These are phyloP conservation scores for Fusarium globosum DNA, from an alignment of 2,329 filamentous ascomycete genomes.

Conservation along the genomic window DNA sequence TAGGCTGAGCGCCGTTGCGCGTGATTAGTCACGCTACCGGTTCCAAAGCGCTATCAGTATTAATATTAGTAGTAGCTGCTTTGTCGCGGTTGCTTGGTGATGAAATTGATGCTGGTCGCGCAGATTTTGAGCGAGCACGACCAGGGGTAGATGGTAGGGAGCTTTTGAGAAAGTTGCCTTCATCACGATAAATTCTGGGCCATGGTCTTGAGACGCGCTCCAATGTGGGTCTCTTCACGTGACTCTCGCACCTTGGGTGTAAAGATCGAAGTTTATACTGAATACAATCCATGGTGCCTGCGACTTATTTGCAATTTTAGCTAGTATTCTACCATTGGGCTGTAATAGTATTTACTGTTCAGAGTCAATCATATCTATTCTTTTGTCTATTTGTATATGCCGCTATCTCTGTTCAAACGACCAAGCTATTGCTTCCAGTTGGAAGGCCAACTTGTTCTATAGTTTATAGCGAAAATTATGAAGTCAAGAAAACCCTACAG, in stretches of 20 bases:
- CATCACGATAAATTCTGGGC: constrained; percentile 52
- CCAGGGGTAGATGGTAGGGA: constrained; percentile 46
- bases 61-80: constrained; percentile 5
- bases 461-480: background rate
- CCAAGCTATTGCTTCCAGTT: background rate
- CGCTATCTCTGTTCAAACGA: background rate
- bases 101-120: constrained; percentile 45
- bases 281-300: background rate
- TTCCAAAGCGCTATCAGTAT: constrained; percentile 26
- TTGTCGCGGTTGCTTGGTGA: constrained; percentile 25
- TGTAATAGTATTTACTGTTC: too few relatives aligned
- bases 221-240: constrained; percentile 42
- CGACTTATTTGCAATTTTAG: background rate
- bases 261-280: background rate
- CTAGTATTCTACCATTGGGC: background rate
- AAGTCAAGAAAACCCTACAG: background rate
- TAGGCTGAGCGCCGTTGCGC: constrained; percentile 52
- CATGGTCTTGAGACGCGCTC: constrained; percentile 35
- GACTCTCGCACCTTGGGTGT: background rate
- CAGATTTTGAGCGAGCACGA: constrained; percentile 43
- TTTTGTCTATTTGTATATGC: background rate
- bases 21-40: constrained; percentile 48
- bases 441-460: background rate
- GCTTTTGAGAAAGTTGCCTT: constrained; percentile 40
- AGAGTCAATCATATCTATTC: too few relatives aligned